phyloP scores from a whole-genome alignment of 768 basidiomycete genomes.

The Tylopilus rubrobrunneus region DNA sequence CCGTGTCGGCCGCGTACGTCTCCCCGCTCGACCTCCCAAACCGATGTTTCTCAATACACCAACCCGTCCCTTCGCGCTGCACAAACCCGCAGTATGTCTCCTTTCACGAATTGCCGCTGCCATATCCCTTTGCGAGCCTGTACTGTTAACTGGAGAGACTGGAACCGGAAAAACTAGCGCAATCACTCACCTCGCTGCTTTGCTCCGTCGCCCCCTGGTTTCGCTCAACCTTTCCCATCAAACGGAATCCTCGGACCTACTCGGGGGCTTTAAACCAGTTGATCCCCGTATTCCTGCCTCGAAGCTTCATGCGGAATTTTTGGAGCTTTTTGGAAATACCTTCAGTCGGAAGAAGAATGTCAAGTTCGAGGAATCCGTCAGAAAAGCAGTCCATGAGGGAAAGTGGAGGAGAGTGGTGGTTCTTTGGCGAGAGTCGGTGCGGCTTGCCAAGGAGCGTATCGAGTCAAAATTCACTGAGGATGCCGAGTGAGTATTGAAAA shows the following conservation, averaged over 20 bases:
- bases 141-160: conserved; percentile 93
- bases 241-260: conserved; percentile 89
- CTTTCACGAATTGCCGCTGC: conserved; percentile 78
- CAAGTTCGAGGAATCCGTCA: conserved; percentile 75
- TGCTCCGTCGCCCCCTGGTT: conserved; percentile 72
- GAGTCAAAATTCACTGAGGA: conserved; percentile 32
- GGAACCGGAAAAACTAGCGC: conserved; percentile 98
- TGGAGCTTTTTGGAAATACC: conserved; percentile 76
- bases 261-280: conserved; percentile 96
- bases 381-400: conserved; percentile 75
- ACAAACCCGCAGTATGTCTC: conserved; percentile 75
- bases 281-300: conserved; percentile 79
- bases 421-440: conserved; percentile 77
- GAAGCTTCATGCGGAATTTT: conserved; percentile 66
- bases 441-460: conserved; percentile 67
- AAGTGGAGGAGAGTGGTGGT: conserved; percentile 84
- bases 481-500: conserved; percentile 16
- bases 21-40: conserved; percentile 44
- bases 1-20: conserved; percentile 57
- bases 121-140: conserved; percentile 71
- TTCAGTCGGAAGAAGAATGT: conserved; percentile 90
- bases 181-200: conserved; percentile 78
- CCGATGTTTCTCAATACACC: conserved; percentile 29
- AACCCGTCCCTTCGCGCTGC: conserved; percentile 78
- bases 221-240: conserved; percentile 95